Base-by-base conservation (phyloP, 139 green algal species). In the Coelastrella sp. region DNA sequence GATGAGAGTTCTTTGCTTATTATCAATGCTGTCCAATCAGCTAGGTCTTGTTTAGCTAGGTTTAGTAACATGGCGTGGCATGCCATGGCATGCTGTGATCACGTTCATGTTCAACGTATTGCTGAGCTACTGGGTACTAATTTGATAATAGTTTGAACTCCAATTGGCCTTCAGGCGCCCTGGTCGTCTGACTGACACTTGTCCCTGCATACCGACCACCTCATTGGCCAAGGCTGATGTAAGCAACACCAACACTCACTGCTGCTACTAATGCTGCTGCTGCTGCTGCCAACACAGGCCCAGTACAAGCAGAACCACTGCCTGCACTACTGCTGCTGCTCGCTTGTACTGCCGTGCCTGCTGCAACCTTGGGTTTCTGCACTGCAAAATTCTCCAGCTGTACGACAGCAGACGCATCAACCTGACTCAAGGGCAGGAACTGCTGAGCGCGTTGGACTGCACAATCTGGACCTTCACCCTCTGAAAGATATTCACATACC, bases 401-500 rank as follows among this genome's bases (percentile, higher is more conserved):
- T 25, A 91, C 73, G 0, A 87, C 86, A 80, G 49, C 73, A 7
- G 57, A 24, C 8, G 63, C 49, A 0, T 24, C 4, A 10, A 86
- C 35, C 58, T 59, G 25, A 15, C 6, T 20, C 73, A 93, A 57
- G 15, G 61, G 72, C 73, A 93, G 80, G 35, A 91, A 81, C 49
- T 90, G 78, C 60, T 83, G 61, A 6, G 72, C 90, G 27, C 72
- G 86, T 19, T 70, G 72, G 9, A 88, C 56, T 83, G 72, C 73
- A 12, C 6, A 14, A 14, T 89, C 72, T 19, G 57, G n/a, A 8
- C 35, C 58, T 35, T 93, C 90, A 6, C 85, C 90, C 8, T 93
- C 90, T 57, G 74, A 9, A 25, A 93, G 81, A 25, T 93, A 91
- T 63, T 93, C 90, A 61, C 86, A 91, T 81, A 93, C 79, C 73